Evolutionary conservation across 2,329 filamentous ascomycete species (phyloP).

Genomic region (Paraconiothyrium sp.): DNA sequence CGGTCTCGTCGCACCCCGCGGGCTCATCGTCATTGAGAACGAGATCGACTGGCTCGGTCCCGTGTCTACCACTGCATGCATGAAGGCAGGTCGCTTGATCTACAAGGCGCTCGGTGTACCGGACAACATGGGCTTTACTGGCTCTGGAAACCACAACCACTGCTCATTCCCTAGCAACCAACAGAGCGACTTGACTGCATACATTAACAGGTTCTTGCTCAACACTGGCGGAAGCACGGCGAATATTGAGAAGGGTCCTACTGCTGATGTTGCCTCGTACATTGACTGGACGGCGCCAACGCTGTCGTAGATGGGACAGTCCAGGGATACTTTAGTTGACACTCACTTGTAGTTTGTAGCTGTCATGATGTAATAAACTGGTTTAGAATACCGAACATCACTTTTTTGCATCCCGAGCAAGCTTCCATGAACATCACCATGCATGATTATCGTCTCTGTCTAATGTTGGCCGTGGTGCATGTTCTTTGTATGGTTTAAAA

Average conservation of each 20-base stretch:
- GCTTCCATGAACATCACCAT: too few relatives aligned
- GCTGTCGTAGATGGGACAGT: constrained; percentile 35
- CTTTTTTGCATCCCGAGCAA: too few relatives aligned
- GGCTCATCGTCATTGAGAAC: constrained; percentile 66
- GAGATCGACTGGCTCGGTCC: constrained; percentile 68
- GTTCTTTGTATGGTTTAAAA: too few relatives aligned
- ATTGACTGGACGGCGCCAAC: constrained; percentile 50
- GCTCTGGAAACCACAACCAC: constrained; percentile 64
- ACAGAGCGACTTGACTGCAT: constrained; percentile 62
- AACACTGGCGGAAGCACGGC: constrained; percentile 39
- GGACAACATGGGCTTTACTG: constrained; percentile 67
- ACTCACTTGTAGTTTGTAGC: constrained; percentile 22
- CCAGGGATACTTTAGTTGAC: constrained; percentile 13
- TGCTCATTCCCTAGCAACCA: constrained; percentile 65
- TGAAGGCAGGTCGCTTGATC: constrained; percentile 64
- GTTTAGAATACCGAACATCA: neutral
- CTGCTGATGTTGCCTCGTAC: constrained; percentile 43
- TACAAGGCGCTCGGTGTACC: constrained; percentile 64
- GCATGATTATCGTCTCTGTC: too few relatives aligned
- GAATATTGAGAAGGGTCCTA: constrained; percentile 45
- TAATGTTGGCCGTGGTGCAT: too few relatives aligned
- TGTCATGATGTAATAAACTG: constrained; percentile 23
- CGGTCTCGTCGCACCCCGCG: constrained; percentile 65
- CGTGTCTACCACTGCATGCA: constrained; percentile 66
- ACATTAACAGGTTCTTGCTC: constrained; percentile 64